phyloP scores from a whole-genome alignment of 73 alveolate genomes.

The Tetrahymena malaccensis region DNA sequence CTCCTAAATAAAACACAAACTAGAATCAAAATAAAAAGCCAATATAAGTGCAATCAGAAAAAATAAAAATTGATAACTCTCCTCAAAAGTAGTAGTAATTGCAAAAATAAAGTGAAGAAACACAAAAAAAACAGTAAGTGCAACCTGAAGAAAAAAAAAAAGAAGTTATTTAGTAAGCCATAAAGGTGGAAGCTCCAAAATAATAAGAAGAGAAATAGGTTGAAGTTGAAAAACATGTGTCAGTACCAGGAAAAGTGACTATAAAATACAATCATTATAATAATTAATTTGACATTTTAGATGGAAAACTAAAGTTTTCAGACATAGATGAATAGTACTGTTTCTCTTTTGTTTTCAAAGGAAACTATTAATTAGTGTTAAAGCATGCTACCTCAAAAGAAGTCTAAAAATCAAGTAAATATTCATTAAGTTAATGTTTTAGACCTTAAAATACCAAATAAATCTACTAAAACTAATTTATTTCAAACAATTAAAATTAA shows the following conservation, averaged over 20 bases:
- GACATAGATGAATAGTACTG: conserved; percentile 33
- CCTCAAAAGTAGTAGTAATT: neutral
- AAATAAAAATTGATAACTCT: neutral
- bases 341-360: conserved; percentile 28
- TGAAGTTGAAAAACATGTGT: conserved; percentile 7
- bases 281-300: conserved; percentile 9
- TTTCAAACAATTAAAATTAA: no score
- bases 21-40: neutral
- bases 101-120: neutral
- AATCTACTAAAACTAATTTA: neutral
- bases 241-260: conserved; percentile 21
- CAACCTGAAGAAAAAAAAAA: neutral
- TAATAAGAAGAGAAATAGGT: conserved; percentile 1
- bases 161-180: neutral
- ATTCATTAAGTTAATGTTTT: neutral
- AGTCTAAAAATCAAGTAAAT: neutral
- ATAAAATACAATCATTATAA: conserved; percentile 24
- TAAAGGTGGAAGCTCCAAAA: neutral
- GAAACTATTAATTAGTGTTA: conserved; percentile 10
- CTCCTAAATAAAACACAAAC: neutral
- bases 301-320: neutral
- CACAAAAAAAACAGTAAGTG: neutral
- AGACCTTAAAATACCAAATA: neutral
- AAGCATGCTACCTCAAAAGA: conserved; percentile 7
- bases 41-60: neutral